Base-by-base conservation (phyloP, 2,329 filamentous ascomycete genomes). In the Paraphaeosphaeria minitans region DNA sequence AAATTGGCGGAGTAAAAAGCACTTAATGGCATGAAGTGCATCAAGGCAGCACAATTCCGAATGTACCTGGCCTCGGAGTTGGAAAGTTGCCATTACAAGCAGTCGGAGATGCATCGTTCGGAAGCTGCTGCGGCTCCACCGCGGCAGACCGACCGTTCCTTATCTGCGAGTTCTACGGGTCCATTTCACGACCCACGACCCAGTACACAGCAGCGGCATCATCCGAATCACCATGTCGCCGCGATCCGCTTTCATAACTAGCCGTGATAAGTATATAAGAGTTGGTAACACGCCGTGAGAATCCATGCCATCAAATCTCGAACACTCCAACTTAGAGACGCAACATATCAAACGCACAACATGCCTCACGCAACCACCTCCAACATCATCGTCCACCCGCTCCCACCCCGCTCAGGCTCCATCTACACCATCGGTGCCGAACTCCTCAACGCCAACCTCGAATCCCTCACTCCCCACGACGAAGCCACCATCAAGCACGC, bases 401-500 rank as follows among this genome's bases (percentile, higher is more conserved):
- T 68, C 31, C 53, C 59, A n/a, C 54, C 57, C 39, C 62, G 61
- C 1, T 33, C 49, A 37, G 68, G 80, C 37, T 66, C 63, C 27
- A 58, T 59, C 29, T 62, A 68, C 46, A 63, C 87, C 68, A 88
- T 91, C 56, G 88, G 88, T 1, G 87, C 86, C 10, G 72, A 83
- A 27, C 79, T 89, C 61, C 77, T 79, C 39, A 84, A 86, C 47
- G 78, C 83, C 39, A 82, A 89, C 66, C 76, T 90, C 42, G 86
- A 90, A 68, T 83, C 85, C 54, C 76, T 91, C 47, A 84, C 81
- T 53, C 88, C 91, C 64, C 80, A 80, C 64, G 86, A 90, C 67
- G 92, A 91, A 70, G 78, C 82, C 8, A 73, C 82, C 21, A 87
- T 93, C 68, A 84, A 83, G 59, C 77, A 86, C 19, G 85, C 89